Conservation (phyloP, 2,329 filamentous ascomycete species). For the Trichoderma oligosporum region DNA sequence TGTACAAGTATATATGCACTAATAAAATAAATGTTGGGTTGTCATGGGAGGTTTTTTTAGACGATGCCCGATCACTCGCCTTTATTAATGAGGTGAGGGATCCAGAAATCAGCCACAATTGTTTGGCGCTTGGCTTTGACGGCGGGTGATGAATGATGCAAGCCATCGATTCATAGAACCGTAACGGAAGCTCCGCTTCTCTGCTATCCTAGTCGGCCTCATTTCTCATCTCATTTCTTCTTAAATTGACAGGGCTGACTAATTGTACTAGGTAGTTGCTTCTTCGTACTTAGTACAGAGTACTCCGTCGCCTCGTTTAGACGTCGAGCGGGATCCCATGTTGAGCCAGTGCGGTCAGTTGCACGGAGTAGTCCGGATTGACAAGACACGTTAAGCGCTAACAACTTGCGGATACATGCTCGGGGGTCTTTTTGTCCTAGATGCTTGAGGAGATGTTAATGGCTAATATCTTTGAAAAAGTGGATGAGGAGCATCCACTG, state of each 20-base stretch:
- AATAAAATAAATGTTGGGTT: background rate
- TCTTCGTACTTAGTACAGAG: too few species aligned
- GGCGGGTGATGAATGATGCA: conserved; percentile 20
- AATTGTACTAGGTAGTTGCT: conserved; percentile 1
- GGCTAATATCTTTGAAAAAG: background rate
- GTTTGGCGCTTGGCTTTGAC: background rate
- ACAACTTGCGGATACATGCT: background rate
- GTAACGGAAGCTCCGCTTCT: conserved; percentile 12
- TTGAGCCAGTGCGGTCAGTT: background rate
- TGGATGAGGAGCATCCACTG: background rate
- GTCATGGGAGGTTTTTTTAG: background rate
- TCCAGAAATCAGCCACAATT: conserved; percentile 5
- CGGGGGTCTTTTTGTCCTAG: background rate
- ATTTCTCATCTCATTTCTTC: conserved; percentile 18
- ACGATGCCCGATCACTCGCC: conserved; percentile 10
- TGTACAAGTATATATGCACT: too few species aligned
- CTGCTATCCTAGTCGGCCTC: conserved; percentile 3
- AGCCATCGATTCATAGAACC: conserved; percentile 16
- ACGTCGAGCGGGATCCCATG: background rate
- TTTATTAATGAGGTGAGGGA: background rate
- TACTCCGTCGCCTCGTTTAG: background rate
- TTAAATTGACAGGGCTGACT: conserved; percentile 5
- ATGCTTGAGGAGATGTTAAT: background rate
- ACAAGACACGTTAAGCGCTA: background rate
- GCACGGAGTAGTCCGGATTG: background rate